Conservation (phyloP, 139 green algal species). For the Nannochloris sp. region DNA sequence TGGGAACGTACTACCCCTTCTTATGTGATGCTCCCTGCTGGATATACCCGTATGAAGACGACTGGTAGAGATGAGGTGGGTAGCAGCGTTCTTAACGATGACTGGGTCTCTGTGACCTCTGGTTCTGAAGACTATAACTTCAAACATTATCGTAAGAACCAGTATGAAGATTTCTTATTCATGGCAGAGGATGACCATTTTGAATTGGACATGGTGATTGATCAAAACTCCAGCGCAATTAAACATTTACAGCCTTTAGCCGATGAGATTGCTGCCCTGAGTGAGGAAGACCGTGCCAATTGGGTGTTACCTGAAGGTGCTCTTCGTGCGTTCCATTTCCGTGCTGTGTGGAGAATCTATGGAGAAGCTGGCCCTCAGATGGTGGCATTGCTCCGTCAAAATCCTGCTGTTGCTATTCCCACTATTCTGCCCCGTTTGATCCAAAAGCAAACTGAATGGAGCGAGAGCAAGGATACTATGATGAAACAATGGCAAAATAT, state of each 20-base stretch:
- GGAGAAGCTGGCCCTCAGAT: slow-evolving; percentile 54
- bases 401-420: slow-evolving; percentile 76
- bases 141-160: slow-evolving; percentile 98
- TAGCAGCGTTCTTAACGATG: slow-evolving; percentile 75
- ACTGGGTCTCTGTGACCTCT: slow-evolving; percentile 91
- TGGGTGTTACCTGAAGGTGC: slow-evolving; percentile 29
- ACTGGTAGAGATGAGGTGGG: slow-evolving; percentile 39
- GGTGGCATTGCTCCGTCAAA: slow-evolving; percentile 76
- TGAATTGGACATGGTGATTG: slow-evolving; percentile 94
- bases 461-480: slow-evolving; percentile 64
- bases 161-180: slow-evolving; percentile 92
- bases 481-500: slow-evolving; percentile 75
- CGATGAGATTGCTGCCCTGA: slow-evolving; percentile 45
- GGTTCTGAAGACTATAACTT: slow-evolving; percentile 88
- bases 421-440: slow-evolving; percentile 80
- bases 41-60: slow-evolving; percentile 10
- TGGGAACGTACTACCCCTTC: slow-evolving; percentile 72
- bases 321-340: slow-evolving; percentile 62
- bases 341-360: slow-evolving; percentile 84
- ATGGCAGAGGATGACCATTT: slow-evolving; percentile 95
- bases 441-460: slow-evolving; percentile 93
- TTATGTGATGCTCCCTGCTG: slow-evolving; percentile 87
- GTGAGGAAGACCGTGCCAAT: slow-evolving; percentile 48
- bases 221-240: slow-evolving; percentile 68
- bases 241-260: slow-evolving; percentile 48